Evolutionary conservation across 2,329 filamentous ascomycete genomes (phyloP).

Genomic region (Penicillium sp.): DNA sequence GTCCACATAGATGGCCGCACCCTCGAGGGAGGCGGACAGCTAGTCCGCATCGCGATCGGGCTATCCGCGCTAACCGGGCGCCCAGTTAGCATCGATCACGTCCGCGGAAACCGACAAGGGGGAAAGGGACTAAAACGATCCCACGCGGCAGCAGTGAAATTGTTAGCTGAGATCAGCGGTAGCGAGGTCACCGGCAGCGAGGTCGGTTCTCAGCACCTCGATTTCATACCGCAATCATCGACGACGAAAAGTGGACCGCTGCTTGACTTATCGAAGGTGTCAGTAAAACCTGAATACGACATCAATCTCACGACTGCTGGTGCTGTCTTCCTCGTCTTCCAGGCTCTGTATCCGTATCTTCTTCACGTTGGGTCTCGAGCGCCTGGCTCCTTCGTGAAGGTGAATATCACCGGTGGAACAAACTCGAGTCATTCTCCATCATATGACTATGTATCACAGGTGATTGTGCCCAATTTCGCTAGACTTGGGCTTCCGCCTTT

Average conservation of each 20-base stretch:
- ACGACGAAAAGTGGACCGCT: conserved; percentile 10
- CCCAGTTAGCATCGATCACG: conserved; percentile 51
- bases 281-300: conserved; percentile 34
- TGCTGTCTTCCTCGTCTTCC: conserved; percentile 54
- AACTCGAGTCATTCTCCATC: conserved; percentile 55
- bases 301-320: conserved; percentile 51
- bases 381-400: conserved; percentile 23
- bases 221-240: conserved; percentile 29
- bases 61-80: conserved; percentile 52
- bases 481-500: conserved; percentile 51
- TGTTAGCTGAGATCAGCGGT: conserved; percentile 49
- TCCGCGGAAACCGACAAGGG: conserved; percentile 50
- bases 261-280: conserved; percentile 7
- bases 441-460: conserved; percentile 54
- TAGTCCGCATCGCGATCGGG: conserved; percentile 55
- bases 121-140: conserved; percentile 56
- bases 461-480: conserved; percentile 53
- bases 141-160: conserved; percentile 54
- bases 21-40: conserved; percentile 60
- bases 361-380: conserved; percentile 42
- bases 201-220: conserved; percentile 36
- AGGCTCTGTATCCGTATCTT: conserved; percentile 58
- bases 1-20: conserved; percentile 53
- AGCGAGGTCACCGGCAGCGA: conserved; percentile 40
- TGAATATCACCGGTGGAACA: conserved; percentile 56